Conservation (phyloP, 1,139 yeast species). For the Yamadazyma friedrichii region DNA sequence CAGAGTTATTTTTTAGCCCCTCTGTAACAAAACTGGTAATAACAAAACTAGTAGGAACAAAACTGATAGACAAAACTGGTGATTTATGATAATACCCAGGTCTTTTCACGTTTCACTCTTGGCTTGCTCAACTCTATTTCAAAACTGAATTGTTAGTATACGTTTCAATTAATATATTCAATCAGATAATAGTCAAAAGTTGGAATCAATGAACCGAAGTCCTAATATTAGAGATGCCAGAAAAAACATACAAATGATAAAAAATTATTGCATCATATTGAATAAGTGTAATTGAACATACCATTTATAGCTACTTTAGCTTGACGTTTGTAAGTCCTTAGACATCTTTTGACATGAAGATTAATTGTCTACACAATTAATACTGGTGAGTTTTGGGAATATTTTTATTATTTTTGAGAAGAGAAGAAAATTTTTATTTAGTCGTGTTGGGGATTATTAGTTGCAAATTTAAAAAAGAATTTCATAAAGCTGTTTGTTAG, state of each 20-base stretch:
- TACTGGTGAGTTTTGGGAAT: no score
- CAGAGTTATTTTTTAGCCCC: no score
- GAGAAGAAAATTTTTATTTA: constrained; percentile 1
- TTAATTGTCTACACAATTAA: no score
- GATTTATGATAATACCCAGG: not conserved
- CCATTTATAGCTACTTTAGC: not conserved
- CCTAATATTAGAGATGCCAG: constrained; percentile 77
- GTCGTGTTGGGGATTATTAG: constrained; percentile 7
- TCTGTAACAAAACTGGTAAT: no score
- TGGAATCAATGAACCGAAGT: constrained; percentile 60
- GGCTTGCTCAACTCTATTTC: not conserved
- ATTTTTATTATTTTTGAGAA: not conserved
- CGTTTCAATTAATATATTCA: constrained; percentile 9
- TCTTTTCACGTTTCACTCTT: no score
- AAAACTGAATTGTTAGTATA: constrained; percentile 4
- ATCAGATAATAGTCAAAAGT: constrained; percentile 32
- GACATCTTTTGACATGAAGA: not conserved
- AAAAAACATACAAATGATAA: constrained; percentile 47
- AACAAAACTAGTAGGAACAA: no score
- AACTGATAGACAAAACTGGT: no score
- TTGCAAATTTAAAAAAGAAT: no score
- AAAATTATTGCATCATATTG: constrained; percentile 17
- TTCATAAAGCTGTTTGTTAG: no score
- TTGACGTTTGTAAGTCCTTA: not conserved
- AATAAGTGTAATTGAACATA: constrained; percentile 1